These are phyloP conservation scores for Myrmaecium sp. DNA, from an alignment of 2,329 filamentous ascomycete genomes.

Conservation along the genomic window DNA sequence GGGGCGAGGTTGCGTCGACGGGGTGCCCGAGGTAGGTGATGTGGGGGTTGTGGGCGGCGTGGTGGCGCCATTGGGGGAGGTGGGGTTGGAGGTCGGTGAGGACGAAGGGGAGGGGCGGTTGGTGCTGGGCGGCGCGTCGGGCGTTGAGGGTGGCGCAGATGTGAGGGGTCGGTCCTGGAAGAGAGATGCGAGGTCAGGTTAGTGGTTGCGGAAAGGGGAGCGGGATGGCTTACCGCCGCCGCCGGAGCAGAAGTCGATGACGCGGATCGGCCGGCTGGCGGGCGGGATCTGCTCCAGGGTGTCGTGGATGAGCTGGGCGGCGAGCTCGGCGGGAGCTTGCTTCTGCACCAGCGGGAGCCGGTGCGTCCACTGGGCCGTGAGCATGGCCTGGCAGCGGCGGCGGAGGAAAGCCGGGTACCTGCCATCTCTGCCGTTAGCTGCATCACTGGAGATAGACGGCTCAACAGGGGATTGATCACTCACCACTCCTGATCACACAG, in stretches of 20 bases:
- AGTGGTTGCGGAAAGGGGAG: background rate
- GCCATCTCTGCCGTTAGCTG: background rate
- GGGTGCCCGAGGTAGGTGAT: conserved; percentile 42
- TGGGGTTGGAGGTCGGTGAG: conserved; percentile 25
- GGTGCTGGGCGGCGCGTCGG: conserved; percentile 6
- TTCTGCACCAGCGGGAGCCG: conserved; percentile 40
- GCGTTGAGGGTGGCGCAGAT: conserved; percentile 19
- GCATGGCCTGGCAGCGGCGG: conserved; percentile 44
- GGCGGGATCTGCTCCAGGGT: conserved; percentile 7
- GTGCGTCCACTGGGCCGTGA: conserved; percentile 47
- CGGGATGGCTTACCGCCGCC: conserved; percentile 36
- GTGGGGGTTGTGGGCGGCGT: conserved; percentile 27
- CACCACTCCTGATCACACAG: conserved; percentile 13
- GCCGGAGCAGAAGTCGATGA: conserved; percentile 63
- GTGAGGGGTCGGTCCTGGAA: conserved; percentile 13
- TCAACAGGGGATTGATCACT: background rate
- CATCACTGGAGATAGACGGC: background rate
- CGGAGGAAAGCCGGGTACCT: conserved; percentile 53
- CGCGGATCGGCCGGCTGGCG: conserved; percentile 29
- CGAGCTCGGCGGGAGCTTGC: conserved; percentile 41
- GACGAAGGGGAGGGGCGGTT: conserved; percentile 18
- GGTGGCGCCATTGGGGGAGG: conserved; percentile 18
- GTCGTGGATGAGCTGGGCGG: conserved; percentile 38
- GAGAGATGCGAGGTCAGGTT: conserved; percentile 7
- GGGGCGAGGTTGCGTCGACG: conserved; percentile 48